Conservation (phyloP, 768 basidiomycete genomes). For the Rhizopogon sp. region DNA sequence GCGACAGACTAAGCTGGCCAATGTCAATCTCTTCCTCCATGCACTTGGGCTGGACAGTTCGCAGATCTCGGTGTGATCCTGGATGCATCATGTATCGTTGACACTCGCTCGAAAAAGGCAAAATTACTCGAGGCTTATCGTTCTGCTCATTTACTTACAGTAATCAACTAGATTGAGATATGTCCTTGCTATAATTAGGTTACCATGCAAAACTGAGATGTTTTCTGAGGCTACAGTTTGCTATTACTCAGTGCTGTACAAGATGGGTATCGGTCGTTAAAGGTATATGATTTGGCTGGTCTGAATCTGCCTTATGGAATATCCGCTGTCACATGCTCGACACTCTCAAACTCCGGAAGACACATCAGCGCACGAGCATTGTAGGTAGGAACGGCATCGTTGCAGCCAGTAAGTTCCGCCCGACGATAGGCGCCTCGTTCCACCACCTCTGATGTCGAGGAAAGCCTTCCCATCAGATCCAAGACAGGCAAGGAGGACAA, state of each 20-base stretch:
- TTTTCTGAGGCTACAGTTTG: not conserved
- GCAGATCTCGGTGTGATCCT: slow-evolving; percentile 51
- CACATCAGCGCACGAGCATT: slow-evolving; percentile 23
- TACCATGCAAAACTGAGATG: no score
- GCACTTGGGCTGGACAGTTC: slow-evolving; percentile 71
- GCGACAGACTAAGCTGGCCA: slow-evolving; percentile 72
- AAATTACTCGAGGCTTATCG: slow-evolving; percentile 1
- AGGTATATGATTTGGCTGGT: not conserved
- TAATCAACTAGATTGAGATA: not conserved
- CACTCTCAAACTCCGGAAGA: not conserved
- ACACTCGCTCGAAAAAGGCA: not conserved
- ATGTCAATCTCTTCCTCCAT: slow-evolving; percentile 89
- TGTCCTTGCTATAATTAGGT: not conserved
- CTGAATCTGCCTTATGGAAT: not conserved
- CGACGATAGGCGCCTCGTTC: slow-evolving; percentile 30
- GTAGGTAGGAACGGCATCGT: slow-evolving; percentile 9
- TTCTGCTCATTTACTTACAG: not conserved
- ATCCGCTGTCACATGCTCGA: not conserved
- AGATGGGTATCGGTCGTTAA: not conserved
- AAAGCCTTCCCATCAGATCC: slow-evolving; percentile 55
- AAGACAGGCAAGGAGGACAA: slow-evolving; percentile 60
- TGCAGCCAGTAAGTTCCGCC: slow-evolving; percentile 22
- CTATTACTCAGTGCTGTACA: not conserved
- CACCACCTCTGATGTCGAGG: slow-evolving; percentile 30
- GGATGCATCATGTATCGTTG: not conserved